Evolutionary conservation across 163 green algal genomes (phyloP).

Genomic region (Scenedesmus sp.): DNA sequence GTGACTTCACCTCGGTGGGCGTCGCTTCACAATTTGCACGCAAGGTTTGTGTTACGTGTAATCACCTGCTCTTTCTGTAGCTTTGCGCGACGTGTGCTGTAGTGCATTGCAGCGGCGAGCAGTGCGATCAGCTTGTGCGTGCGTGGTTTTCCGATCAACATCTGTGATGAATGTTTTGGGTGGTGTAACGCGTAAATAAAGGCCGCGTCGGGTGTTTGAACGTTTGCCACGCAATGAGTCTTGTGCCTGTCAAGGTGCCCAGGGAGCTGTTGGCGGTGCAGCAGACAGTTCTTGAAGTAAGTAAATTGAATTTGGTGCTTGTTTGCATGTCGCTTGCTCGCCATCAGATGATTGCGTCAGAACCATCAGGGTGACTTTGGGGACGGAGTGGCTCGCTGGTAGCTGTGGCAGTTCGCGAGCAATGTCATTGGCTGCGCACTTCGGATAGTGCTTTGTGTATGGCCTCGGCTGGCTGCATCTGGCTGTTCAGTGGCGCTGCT

Average conservation of each 20-base stretch:
- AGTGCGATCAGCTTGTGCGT: background rate
- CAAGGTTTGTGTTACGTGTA: no score
- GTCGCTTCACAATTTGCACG: background rate
- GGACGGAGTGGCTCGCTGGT: background rate
- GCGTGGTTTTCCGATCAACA: background rate
- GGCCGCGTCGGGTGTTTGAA: background rate
- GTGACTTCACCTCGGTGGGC: background rate
- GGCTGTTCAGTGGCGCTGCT: background rate
- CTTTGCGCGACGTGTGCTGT: background rate
- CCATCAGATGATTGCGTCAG: background rate
- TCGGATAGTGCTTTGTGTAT: no score
- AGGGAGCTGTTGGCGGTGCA: constrained; percentile 68
- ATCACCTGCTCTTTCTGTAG: background rate
- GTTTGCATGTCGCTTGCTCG: background rate
- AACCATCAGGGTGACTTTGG: background rate
- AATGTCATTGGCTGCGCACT: no score
- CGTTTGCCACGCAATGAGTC: background rate
- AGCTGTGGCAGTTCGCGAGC: no score
- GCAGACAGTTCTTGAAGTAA: constrained; percentile 64
- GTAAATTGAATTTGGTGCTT: background rate
- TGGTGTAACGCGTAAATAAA: no score
- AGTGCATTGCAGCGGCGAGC: background rate
- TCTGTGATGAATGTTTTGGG: no score
- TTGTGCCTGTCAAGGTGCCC: constrained; percentile 57
- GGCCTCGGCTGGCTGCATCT: no score